These are phyloP conservation scores for Choanephora cucurbitarum DNA, from an alignment of 371 early-diverging fungal genomes.

Conservation along the genomic window DNA sequence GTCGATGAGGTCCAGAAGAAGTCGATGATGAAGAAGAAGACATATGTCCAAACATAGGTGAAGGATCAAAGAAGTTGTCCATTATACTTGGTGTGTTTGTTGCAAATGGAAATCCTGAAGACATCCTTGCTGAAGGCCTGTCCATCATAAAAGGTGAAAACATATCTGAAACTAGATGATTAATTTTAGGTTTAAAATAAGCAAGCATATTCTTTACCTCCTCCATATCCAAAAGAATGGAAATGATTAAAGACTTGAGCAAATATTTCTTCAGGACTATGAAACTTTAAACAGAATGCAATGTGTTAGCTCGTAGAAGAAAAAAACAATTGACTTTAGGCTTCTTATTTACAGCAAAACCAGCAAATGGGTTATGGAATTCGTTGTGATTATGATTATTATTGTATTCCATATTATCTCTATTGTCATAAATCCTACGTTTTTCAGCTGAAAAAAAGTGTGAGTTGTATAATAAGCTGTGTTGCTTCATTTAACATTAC, in stretches of 20 bases:
- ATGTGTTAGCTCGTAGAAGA: not conserved
- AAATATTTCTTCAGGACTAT: constrained; percentile 54
- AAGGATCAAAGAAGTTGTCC: not conserved
- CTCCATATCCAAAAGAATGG: constrained; percentile 8
- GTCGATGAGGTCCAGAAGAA: constrained; percentile 3
- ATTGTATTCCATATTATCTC: constrained; percentile 7
- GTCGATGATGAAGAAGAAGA: constrained; percentile 16
- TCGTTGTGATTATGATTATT: constrained; percentile 4
- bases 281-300: constrained; percentile 34
- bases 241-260: constrained; percentile 41
- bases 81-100: not conserved
- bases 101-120: not conserved
- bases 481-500: constrained; percentile 27
- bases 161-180: too few relatives aligned
- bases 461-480: constrained; percentile 1
- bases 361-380: constrained; percentile 28
- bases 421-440: constrained; percentile 38
- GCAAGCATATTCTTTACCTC: not conserved
- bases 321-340: not conserved
- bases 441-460: constrained; percentile 33
- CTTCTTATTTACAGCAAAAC: constrained; percentile 29
- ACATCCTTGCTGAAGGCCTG: not conserved
- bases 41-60: constrained; percentile 8
- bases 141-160: constrained; percentile 11
- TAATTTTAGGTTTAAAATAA: too few relatives aligned